Base-by-base conservation (phyloP, 2,329 filamentous ascomycete genomes). In the Fonsecaea pugnacius region DNA sequence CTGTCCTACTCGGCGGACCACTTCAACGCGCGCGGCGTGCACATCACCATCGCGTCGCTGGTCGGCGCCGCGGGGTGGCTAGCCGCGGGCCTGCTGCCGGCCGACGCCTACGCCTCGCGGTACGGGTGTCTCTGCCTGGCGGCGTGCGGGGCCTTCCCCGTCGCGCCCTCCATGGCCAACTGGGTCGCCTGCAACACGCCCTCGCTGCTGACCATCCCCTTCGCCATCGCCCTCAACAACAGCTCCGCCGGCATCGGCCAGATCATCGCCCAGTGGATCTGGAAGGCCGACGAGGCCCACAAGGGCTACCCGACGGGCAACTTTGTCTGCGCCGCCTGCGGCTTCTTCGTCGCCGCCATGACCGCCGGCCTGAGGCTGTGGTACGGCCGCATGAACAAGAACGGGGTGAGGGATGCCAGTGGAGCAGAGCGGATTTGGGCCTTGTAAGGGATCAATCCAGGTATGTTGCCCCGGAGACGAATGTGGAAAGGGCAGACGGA, bases 221-320 rank as follows among this genome's bases (percentile, higher is more conserved):
- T 91, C 10, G 89, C 88, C 1, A 89, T 91, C 61, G 89, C 88
- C 0, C 76, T 91, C 66, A 91, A 91, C 67, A 84, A 91, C 16
- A 87, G 85, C 1, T 82, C 89, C 55, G 88, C 87, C 0, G 88
- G 87, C 0, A 81, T 88, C 0, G 89, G 89, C 0, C 89, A 91
- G 74, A 91, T 91, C 46, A 84, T 86, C 0, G 89, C 88, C 0
- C 87, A 90, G 0, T 91, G 88, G 88, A 91, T 90, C 66, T 91
- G 91, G 76, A 89, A 88, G 72, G 80, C 84, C 0, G 77, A 84
- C 10, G 87, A 91, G 74, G 83, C 82, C 18, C 74, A 77, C 24
- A 76, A 70, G 9, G 89, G 89, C 0, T 91, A 89, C 73, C 87
- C 87, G 0, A 91, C 88, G 0, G 89, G 89, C 0, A 88, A 91